Base-by-base conservation (phyloP, 2,329 filamentous ascomycete genomes). In the Neofusicoccum ribis region DNA sequence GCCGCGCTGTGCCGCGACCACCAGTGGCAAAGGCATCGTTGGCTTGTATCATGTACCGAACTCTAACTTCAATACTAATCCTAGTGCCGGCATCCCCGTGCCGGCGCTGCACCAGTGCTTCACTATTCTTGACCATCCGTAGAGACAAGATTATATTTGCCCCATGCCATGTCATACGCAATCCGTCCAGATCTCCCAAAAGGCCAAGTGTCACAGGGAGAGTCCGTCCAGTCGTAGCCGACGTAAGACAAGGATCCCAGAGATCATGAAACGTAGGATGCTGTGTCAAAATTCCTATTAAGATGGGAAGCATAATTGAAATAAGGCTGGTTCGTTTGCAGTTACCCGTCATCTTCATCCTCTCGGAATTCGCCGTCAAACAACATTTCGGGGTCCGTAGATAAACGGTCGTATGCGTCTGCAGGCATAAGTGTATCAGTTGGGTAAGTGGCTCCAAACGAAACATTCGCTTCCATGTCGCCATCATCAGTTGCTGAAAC, bases 341-440 rank as follows among this genome's bases (percentile, higher is more conserved):
- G n/a, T 11, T 47, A 36, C 23, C 5, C 11, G 15, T 20, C 43
- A n/a, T 43, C 15, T 46, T 27, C 8, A 15, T 51, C 27, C 31
- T n/a, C n/a, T 34, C 17, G 41, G 34, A 36, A 4, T 9, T 43
- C 34, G 7, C 5, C 23, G 34, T 51, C n/a, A 31, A 62, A 62
- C 7, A 62, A 6, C 47, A 62, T 51, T 41, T 62, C 59, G 5
- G 46, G 9, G 11, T 51, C 59, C 43, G 59, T 20, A 62, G n/a
- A 6, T 46, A 51, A 17, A 36, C 44, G 20, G 14, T 51, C 34
- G 17, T 51, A 47, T 20, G 31, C 41, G 8, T 60, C 56, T 47
- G 27, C 31, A 11, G 56, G 43, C 9, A 39, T 23, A 27, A 20
- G 5, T 37, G 43, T 47, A 31, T 37, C 43, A 60, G 15, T 44